Evolutionary conservation across 805 yeast species (phyloP).

Genomic region (Maudiozyma serrabonitensis): DNA sequence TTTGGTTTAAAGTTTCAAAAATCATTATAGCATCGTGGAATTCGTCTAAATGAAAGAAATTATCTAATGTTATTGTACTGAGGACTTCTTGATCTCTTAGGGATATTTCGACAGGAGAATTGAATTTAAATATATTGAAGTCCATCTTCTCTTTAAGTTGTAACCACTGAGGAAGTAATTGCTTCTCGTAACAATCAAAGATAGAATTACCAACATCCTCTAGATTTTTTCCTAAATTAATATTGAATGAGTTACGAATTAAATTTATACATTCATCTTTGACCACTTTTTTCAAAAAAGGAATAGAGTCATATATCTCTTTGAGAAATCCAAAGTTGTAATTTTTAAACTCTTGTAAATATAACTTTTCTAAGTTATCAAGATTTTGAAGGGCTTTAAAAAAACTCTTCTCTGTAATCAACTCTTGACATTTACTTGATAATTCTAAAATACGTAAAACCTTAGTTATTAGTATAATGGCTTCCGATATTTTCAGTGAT

Average conservation of each 20-base stretch:
- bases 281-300: slow-evolving; percentile 62
- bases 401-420: slow-evolving; percentile 64
- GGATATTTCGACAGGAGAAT: slow-evolving; percentile 78
- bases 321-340: slow-evolving; percentile 58
- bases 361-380: slow-evolving; percentile 62
- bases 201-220: slow-evolving; percentile 32
- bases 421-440: slow-evolving; percentile 75
- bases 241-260: slow-evolving; percentile 52
- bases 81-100: slow-evolving; percentile 51
- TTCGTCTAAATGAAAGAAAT: slow-evolving; percentile 52
- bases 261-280: slow-evolving; percentile 63
- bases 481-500: slow-evolving; percentile 58
- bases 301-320: slow-evolving; percentile 65
- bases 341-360: slow-evolving; percentile 57
- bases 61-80: slow-evolving; percentile 26
- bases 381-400: slow-evolving; percentile 80
- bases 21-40: slow-evolving; percentile 78
- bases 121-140: slow-evolving; percentile 47
- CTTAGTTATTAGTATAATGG: slow-evolving; percentile 55
- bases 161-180: slow-evolving; percentile 46
- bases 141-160: slow-evolving; percentile 48
- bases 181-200: slow-evolving; percentile 45
- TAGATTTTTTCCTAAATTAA: slow-evolving; percentile 54
- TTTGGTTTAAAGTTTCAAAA: slow-evolving; percentile 61
- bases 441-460: slow-evolving; percentile 77